Percentiles rank a stretch among this genome's conserved stretches.
Evolutionary conservation across 2,329 filamentous ascomycete genomes (phyloP).

Genomic region (Aureobasidium sp.): DNA sequence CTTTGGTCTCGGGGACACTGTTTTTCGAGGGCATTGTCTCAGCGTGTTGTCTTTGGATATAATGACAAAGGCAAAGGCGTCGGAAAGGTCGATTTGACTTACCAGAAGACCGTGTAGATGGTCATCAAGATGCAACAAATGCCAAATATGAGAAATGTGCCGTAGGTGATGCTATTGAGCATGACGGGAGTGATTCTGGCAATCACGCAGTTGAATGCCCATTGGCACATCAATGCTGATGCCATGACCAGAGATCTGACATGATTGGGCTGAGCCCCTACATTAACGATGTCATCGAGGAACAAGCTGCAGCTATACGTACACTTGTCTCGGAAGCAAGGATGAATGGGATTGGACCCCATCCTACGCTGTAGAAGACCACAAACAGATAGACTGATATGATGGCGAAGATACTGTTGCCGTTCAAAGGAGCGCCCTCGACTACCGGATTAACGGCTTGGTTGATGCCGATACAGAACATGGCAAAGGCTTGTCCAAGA

Average conservation of each 20-base stretch:
- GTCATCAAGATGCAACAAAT: slow-evolving; percentile 35
- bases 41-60: no score
- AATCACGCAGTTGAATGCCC: slow-evolving; percentile 31
- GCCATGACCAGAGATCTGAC: slow-evolving; percentile 37
- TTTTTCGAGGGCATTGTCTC: neutral
- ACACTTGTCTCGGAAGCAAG: slow-evolving; percentile 31
- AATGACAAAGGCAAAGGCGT: no score
- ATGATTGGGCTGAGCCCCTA: slow-evolving; percentile 18
- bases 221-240: slow-evolving; percentile 38
- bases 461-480: slow-evolving; percentile 32
- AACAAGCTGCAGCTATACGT: neutral
- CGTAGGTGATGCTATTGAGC: slow-evolving; percentile 36
- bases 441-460: slow-evolving; percentile 42
- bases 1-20: slow-evolving; percentile 36
- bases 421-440: slow-evolving; percentile 44
- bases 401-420: slow-evolving; percentile 50
- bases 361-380: slow-evolving; percentile 39
- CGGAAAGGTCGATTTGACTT: neutral
- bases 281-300: neutral
- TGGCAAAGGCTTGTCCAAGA: slow-evolving; percentile 36
- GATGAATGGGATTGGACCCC: slow-evolving; percentile 39
- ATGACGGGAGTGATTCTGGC: slow-evolving; percentile 32
- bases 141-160: slow-evolving; percentile 35
- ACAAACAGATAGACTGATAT: slow-evolving; percentile 45
- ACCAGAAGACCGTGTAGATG: slow-evolving; percentile 33